Base-by-base conservation (phyloP, 192 early-diverging fungal genomes). In the Entophlyctis luteolus region DNA sequence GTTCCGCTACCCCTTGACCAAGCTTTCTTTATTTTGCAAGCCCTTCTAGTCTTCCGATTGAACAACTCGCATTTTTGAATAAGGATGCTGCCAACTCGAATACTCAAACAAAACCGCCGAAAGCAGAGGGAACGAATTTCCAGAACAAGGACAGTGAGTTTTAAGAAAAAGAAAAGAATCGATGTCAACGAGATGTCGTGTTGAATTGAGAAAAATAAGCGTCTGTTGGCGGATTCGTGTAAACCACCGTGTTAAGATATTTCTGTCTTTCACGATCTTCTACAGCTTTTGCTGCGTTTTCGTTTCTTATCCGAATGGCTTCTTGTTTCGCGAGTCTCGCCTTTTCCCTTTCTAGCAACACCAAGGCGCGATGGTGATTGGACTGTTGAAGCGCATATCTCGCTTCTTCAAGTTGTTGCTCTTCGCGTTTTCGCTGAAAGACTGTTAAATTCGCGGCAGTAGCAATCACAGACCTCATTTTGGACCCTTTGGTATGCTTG, bases 151-250 rank as follows among this genome's bases (percentile, higher is more conserved):
- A n/a, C n/a, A n/a, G n/a, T n/a, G n/a, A n/a, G n/a, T n/a, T n/a
- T n/a, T n/a, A n/a, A n/a, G n/a, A n/a, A n/a, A n/a, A n/a, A n/a
- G n/a, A n/a, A n/a, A n/a, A n/a, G n/a, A n/a, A n/a, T n/a, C n/a
- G n/a, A 52, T 46, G n/a, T 60, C 68, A 77, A 59, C 73, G 76
- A 27, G 55, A 69, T 12, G 80, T 83, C 1, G 81, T 84, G 70
- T 83, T 83, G 71, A 84, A 84, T 67, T 84, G 83, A 31, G 22
- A 57, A 79, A 79, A 80, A 59, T 75, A 84, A 2, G 47, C 73
- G 5, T 83, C 73, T 4, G 71, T 75, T 12, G 83, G 83, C 23
- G 68, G 68, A 56, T 84, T 84, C 35, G 76, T 81, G 67, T 84
- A 83, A 20, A 84, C 50, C 23, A 84, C 77, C 37, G 76, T 75